These are phyloP conservation scores for Blakeslea trispora DNA, from an alignment of 371 early-diverging fungal genomes.

Conservation along the genomic window DNA sequence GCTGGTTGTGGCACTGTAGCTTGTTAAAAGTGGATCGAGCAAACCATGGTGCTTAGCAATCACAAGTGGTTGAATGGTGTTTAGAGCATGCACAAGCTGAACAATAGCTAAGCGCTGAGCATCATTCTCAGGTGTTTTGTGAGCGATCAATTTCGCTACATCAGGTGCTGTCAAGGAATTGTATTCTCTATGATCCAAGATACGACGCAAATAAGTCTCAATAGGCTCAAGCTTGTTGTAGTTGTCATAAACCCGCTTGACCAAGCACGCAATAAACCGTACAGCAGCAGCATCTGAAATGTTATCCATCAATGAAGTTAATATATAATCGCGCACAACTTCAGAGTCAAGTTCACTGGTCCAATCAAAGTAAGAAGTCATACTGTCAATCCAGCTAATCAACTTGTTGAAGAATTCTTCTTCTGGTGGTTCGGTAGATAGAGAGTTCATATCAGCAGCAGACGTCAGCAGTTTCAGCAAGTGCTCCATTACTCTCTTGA, in stretches of 20 bases:
- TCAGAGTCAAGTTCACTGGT: slow-evolving; percentile 29
- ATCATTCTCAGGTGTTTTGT: slow-evolving; percentile 14
- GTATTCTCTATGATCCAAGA: slow-evolving; percentile 42
- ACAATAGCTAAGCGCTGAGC: slow-evolving; percentile 50
- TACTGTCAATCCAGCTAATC: background rate
- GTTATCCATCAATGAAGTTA: slow-evolving; percentile 46
- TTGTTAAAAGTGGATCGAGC: slow-evolving; percentile 52
- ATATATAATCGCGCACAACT: slow-evolving; percentile 45
- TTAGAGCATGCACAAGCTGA: slow-evolving; percentile 48
- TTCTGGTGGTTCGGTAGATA: slow-evolving; percentile 22
- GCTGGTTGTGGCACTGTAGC: slow-evolving; percentile 60
- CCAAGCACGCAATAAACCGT: slow-evolving; percentile 29
- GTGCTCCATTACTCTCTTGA: slow-evolving; percentile 16
- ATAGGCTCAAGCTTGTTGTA: slow-evolving; percentile 39
- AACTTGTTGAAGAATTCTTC: slow-evolving; percentile 29
- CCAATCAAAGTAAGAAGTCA: slow-evolving; percentile 15
- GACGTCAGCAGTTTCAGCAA: slow-evolving; percentile 23
- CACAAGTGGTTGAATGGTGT: slow-evolving; percentile 45
- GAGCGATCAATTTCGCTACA: slow-evolving; percentile 11
- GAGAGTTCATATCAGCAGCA: slow-evolving; percentile 22
- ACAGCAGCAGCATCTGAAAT: slow-evolving; percentile 41
- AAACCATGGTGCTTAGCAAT: slow-evolving; percentile 49
- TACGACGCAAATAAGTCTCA: slow-evolving; percentile 45
- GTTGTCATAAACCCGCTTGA: slow-evolving; percentile 31
- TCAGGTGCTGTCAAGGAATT: slow-evolving; percentile 33